Conservation (phyloP, 371 early-diverging fungal species). For the Mortierella sp. region DNA sequence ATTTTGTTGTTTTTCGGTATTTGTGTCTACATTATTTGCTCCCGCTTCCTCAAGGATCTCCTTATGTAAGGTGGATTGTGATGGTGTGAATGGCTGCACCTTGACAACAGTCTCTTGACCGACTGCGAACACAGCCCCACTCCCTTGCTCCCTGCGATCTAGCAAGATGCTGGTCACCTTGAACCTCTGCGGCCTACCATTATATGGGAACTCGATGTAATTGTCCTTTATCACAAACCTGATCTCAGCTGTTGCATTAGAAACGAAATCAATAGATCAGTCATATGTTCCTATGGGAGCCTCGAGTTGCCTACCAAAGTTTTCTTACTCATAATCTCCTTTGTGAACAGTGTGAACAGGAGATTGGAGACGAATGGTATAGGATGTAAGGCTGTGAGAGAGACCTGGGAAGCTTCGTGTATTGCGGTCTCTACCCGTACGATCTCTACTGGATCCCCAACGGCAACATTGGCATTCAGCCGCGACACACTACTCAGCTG, state of each 20-base stretch:
- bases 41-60: slow-evolving; percentile 16
- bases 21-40: slow-evolving; percentile 7
- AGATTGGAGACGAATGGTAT: slow-evolving; percentile 50
- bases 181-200: slow-evolving; percentile 64
- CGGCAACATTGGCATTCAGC: slow-evolving; percentile 54
- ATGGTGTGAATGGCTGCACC: slow-evolving; percentile 55
- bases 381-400: slow-evolving; percentile 38
- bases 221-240: slow-evolving; percentile 63
- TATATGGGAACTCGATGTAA: slow-evolving; percentile 67
- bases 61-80: slow-evolving; percentile 15
- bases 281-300: background rate
- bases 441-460: slow-evolving; percentile 59
- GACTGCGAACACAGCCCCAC: slow-evolving; percentile 35
- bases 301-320: background rate
- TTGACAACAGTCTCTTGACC: slow-evolving; percentile 52
- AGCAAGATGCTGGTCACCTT: slow-evolving; percentile 45
- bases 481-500: slow-evolving; percentile 57
- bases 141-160: slow-evolving; percentile 45
- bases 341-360: slow-evolving; percentile 56
- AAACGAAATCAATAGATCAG: background rate
- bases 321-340: slow-evolving; percentile 59
- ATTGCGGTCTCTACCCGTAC: slow-evolving; percentile 28
- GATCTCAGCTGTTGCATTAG: slow-evolving; percentile 59
- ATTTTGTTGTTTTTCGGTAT: slow-evolving; percentile 1
- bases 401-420: slow-evolving; percentile 45